phyloP scores from a whole-genome alignment of 2,329 filamentous ascomycete genomes.

The Dendryphion nanum region DNA sequence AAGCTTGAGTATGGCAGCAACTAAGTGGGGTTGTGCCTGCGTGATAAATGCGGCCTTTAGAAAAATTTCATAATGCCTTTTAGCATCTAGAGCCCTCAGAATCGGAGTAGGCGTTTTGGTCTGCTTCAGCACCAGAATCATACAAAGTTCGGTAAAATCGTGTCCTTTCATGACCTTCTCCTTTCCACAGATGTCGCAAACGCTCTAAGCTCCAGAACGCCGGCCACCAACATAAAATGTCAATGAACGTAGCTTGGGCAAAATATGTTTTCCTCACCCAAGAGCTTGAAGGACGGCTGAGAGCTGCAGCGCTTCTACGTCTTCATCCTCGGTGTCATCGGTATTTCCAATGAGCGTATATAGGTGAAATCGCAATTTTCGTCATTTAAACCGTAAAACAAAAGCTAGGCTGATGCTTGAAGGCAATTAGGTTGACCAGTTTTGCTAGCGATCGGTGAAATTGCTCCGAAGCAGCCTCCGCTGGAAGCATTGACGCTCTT shows the following conservation, averaged over 20 bases:
- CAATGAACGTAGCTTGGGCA: not conserved
- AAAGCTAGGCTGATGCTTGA: not conserved
- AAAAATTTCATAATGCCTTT: too few relatives aligned
- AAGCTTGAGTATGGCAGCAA: too few relatives aligned
- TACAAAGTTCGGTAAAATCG: not conserved
- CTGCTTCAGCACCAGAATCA: not conserved
- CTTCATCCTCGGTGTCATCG: not conserved
- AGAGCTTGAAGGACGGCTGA: not conserved
- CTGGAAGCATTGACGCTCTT: not conserved
- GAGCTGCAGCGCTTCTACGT: not conserved
- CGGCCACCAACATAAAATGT: not conserved
- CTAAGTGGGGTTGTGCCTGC: too few relatives aligned
- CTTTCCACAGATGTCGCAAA: not conserved
- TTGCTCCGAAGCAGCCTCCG: not conserved
- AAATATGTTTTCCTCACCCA: not conserved
- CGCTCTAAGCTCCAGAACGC: not conserved
- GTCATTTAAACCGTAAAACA: not conserved
- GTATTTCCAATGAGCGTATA: not conserved
- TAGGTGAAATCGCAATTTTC: not conserved
- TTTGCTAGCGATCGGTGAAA: not conserved
- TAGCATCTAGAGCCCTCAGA: too few relatives aligned
- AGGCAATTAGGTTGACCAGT: not conserved
- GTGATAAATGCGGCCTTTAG: too few relatives aligned
- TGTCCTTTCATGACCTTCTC: not conserved
- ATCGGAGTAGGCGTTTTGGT: not conserved